These are phyloP conservation scores for Phalaenopsis equestris DNA, from an alignment of 106 monocot genomes.

Conservation along the genomic window DNA sequence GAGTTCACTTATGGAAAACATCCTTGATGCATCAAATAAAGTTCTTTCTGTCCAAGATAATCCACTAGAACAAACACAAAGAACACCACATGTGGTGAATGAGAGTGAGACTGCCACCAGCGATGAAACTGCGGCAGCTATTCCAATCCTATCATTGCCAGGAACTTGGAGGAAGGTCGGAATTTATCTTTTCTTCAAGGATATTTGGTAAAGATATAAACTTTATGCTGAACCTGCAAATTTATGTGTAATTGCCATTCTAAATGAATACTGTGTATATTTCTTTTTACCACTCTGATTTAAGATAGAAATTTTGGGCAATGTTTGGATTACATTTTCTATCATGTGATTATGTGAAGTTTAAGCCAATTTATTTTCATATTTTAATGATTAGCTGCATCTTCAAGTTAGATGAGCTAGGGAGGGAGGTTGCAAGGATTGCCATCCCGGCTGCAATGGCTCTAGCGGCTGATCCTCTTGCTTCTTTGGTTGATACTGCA, in stretches of 20 bases:
- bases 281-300: background rate
- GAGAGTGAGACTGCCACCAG: background rate
- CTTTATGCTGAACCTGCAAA: background rate
- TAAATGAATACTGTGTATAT: background rate
- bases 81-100: background rate
- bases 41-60: background rate
- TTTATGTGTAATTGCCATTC: background rate
- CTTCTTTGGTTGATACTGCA: slow-evolving; percentile 87
- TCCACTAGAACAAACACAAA: background rate
- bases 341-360: background rate
- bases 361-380: background rate
- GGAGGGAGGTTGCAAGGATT: slow-evolving; percentile 57
- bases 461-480: slow-evolving; percentile 87
- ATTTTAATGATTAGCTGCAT: slow-evolving; percentile 24
- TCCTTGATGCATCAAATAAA: slow-evolving; percentile 3
- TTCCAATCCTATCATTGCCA: background rate
- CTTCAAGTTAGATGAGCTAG: slow-evolving; percentile 80
- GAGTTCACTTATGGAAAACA: slow-evolving; percentile 4
- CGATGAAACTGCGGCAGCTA: background rate
- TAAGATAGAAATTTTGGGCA: background rate
- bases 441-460: slow-evolving; percentile 84
- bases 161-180: slow-evolving; percentile 25
- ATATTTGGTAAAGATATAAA: slow-evolving; percentile 28
- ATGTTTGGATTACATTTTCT: background rate
- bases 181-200: slow-evolving; percentile 36